A percentile compares a stretch with the other conserved stretches of the same genome.
Conservation (phyloP, 176 grass and related monocot species). For the Oryza coarctata region DNA sequence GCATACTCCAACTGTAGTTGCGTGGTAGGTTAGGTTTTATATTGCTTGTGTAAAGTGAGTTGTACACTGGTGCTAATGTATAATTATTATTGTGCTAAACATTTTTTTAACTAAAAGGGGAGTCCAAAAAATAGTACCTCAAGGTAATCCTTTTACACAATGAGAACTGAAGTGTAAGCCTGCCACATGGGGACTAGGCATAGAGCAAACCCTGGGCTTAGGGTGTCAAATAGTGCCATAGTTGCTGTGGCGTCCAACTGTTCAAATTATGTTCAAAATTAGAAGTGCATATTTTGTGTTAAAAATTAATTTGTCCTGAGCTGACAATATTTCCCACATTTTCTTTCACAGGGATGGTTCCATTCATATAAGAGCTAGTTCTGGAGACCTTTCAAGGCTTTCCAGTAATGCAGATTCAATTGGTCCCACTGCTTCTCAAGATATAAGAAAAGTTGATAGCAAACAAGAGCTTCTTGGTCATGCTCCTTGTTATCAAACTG, state of each 20-base stretch:
- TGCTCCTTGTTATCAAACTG: conserved; percentile 70
- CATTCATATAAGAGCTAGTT: conserved; percentile 66
- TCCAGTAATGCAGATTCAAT: conserved; percentile 54
- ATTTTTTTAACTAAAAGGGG: no score
- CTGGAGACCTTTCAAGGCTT: conserved; percentile 75
- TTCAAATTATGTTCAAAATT: neutral
- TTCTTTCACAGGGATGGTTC: conserved; percentile 48
- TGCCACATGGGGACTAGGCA: no score
- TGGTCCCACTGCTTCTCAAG: conserved; percentile 35
- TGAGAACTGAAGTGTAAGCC: no score
- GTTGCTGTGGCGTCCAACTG: neutral
- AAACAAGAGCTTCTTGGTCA: conserved; percentile 37
- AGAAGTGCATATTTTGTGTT: neutral
- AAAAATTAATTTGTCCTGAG: neutral
- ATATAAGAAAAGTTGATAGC: conserved; percentile 46
- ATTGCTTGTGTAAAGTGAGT: no score
- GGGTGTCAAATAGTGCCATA: neutral
- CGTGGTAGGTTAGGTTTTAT: no score
- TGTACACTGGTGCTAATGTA: no score
- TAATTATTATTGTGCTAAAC: no score
- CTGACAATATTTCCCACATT: conserved; percentile 25
- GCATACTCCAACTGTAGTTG: no score
- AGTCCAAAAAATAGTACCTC: no score
- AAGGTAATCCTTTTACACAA: neutral
- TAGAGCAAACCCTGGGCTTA: no score